These are phyloP conservation scores for Macrotyloma uniflorum DNA, from an alignment of 306 rosid species.

Conservation along the genomic window DNA sequence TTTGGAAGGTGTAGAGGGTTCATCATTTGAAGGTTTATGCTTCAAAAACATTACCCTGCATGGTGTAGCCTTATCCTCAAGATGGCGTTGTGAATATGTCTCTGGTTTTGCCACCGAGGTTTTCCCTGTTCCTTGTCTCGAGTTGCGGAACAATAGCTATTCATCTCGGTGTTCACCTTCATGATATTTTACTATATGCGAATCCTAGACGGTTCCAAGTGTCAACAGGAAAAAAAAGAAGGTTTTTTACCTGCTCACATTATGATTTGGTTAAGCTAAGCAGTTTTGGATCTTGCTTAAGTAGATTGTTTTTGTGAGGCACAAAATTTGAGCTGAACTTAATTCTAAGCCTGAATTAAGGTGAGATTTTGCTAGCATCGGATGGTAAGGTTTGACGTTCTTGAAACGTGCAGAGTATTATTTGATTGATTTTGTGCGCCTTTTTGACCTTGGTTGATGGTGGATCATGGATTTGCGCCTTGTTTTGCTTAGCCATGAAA, in stretches of 20 bases:
- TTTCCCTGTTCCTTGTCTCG: slow-evolving; percentile 76
- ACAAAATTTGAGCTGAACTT: slow-evolving; percentile 17
- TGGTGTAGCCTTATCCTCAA: slow-evolving; percentile 53
- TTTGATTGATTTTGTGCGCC: slow-evolving; percentile 31
- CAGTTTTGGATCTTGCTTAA: slow-evolving; percentile 23
- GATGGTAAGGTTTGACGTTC: slow-evolving; percentile 19
- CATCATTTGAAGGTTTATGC: slow-evolving; percentile 73
- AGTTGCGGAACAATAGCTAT: slow-evolving; percentile 52
- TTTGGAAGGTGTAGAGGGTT: slow-evolving; percentile 69
- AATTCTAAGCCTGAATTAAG: slow-evolving; percentile 21
- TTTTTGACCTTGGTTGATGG: background rate
- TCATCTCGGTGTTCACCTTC: slow-evolving; percentile 53
- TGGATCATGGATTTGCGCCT: slow-evolving; percentile 28
- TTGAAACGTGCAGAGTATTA: slow-evolving; percentile 18
- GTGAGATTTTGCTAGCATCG: background rate
- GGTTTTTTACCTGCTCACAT: background rate
- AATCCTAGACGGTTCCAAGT: slow-evolving; percentile 1
- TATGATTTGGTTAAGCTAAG: slow-evolving; percentile 13
- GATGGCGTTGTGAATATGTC: slow-evolving; percentile 80
- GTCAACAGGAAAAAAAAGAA: background rate
- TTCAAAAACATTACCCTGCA: slow-evolving; percentile 68
- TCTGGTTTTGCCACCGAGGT: slow-evolving; percentile 70
- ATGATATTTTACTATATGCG: slow-evolving; percentile 17
- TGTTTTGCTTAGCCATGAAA: slow-evolving; percentile 17
- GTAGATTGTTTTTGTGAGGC: slow-evolving; percentile 23